These are phyloP conservation scores for Paramecium pentaurelia DNA, from an alignment of 73 alveolate genomes.

Conservation along the genomic window DNA sequence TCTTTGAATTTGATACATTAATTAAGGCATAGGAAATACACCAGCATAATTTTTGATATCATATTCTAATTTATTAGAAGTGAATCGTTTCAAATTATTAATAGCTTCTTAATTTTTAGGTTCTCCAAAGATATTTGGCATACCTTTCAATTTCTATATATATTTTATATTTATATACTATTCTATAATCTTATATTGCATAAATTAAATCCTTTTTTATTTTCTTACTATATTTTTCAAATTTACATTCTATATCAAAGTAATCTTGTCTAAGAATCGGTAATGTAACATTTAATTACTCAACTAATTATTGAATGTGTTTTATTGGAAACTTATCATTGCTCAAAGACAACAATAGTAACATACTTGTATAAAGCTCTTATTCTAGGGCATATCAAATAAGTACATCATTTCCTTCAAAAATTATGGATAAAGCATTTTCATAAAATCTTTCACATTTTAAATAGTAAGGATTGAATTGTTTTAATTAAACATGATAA, in stretches of 20 bases:
- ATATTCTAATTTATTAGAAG: conserved; percentile 13
- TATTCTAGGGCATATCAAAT: conserved; percentile 14
- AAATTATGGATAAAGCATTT: background rate
- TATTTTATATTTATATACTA: background rate
- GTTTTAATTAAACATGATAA: background rate
- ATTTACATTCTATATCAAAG: background rate
- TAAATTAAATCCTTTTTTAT: background rate
- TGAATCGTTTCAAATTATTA: background rate
- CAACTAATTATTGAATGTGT: background rate
- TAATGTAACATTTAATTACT: background rate
- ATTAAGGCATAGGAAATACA: background rate
- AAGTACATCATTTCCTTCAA: background rate
- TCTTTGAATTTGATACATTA: background rate
- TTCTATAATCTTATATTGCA: background rate
- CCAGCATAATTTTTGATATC: conserved; percentile 37
- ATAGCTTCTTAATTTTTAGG: background rate
- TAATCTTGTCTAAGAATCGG: background rate
- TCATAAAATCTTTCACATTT: background rate
- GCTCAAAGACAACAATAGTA: background rate
- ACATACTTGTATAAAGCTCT: background rate
- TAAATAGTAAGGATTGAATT: background rate
- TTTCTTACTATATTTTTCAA: background rate
- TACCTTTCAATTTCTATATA: background rate
- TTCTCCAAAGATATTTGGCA: background rate
- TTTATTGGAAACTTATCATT: background rate